A percentile compares a stretch with the other conserved stretches of the same genome.
phyloP scores from a whole-genome alignment of 305 asterid species.

The Striga hermonthica region DNA sequence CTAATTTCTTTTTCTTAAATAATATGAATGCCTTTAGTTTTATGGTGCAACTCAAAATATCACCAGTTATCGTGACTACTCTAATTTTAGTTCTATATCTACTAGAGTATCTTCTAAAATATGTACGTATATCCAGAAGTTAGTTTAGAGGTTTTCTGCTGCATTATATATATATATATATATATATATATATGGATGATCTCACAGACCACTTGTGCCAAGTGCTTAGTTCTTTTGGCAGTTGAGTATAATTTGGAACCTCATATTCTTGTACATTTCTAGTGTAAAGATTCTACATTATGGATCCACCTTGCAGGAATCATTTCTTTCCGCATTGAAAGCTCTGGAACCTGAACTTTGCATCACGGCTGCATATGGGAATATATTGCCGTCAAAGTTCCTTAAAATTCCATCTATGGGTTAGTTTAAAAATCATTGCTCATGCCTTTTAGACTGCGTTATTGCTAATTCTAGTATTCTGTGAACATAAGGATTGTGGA shows the following conservation, averaged over 20 bases:
- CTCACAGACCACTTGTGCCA: neutral
- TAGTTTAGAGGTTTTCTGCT: neutral
- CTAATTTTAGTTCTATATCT: neutral
- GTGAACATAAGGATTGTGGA: neutral
- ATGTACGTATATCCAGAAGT: neutral
- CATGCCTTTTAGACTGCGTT: neutral
- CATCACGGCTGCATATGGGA: constrained; percentile 96
- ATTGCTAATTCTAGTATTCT: neutral
- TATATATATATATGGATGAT: neutral
- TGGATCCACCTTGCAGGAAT: constrained; percentile 49
- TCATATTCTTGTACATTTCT: neutral
- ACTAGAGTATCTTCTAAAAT: neutral
- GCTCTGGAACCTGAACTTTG: constrained; percentile 91
- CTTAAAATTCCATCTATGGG: constrained; percentile 85
- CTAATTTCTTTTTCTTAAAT: neutral
- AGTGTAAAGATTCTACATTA: neutral
- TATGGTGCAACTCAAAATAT: neutral
- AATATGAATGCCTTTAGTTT: neutral
- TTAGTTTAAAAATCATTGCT: constrained; percentile 40
- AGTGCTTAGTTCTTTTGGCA: constrained; percentile 19
- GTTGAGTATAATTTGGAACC: constrained; percentile 5
- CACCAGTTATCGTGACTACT: neutral
- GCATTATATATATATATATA: neutral
- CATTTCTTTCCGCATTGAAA: constrained; percentile 56
- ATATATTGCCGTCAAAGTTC: constrained; percentile 79